These are phyloP conservation scores for Epicoccum nigrum DNA, from an alignment of 2,329 filamentous ascomycete species.

Conservation along the genomic window DNA sequence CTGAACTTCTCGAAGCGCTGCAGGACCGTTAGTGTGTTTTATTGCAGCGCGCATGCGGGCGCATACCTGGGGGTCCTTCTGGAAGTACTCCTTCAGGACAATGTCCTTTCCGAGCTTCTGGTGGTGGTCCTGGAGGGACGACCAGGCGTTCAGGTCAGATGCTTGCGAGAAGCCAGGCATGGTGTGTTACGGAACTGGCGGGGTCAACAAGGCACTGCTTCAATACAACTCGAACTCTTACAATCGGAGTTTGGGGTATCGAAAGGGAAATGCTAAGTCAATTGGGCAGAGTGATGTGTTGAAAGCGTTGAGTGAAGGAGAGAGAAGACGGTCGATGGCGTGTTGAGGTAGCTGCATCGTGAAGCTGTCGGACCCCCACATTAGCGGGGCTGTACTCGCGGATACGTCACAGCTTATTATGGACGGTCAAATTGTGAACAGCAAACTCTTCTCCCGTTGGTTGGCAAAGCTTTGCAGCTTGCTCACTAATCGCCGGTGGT, in stretches of 20 bases:
- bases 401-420: slow-evolving; percentile 32
- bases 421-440: slow-evolving; percentile 7
- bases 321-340: slow-evolving; percentile 13
- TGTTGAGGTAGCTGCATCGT: slow-evolving; percentile 18
- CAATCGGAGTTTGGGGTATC: slow-evolving; percentile 23
- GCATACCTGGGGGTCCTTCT: slow-evolving; percentile 69
- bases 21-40: slow-evolving; percentile 15
- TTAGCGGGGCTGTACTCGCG: slow-evolving; percentile 20
- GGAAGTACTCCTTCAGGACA: slow-evolving; percentile 90
- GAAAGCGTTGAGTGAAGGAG: slow-evolving; percentile 7
- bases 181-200: slow-evolving; percentile 36
- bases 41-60: neutral
- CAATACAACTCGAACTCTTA: slow-evolving; percentile 5
- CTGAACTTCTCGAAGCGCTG: slow-evolving; percentile 89
- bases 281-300: slow-evolving; percentile 16
- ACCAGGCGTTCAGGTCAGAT: slow-evolving; percentile 84
- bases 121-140: slow-evolving; percentile 89
- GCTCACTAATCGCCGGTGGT: slow-evolving; percentile 44
- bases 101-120: slow-evolving; percentile 85
- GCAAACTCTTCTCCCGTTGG: slow-evolving; percentile 26
- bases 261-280: slow-evolving; percentile 18
- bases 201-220: slow-evolving; percentile 23
- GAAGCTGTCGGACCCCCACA: slow-evolving; percentile 25
- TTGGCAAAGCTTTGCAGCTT: slow-evolving; percentile 30
- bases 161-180: slow-evolving; percentile 78